These are phyloP conservation scores for Kluyveromyces dobzhanskii DNA, from an alignment of 805 yeast genomes.

Conservation along the genomic window DNA sequence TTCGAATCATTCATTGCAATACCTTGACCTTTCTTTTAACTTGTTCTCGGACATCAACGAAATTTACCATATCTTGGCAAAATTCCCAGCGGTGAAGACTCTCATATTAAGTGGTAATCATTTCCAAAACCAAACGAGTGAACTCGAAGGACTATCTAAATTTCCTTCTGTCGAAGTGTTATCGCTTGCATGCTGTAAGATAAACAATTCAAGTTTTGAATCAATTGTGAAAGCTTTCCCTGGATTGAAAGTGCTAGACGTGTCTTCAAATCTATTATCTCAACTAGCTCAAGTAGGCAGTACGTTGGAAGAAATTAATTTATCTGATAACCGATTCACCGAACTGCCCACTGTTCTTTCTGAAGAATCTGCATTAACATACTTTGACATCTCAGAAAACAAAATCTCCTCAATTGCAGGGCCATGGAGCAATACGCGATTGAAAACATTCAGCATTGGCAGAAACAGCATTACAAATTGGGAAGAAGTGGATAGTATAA, in stretches of 20 bases:
- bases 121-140: slow-evolving; percentile 18
- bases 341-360: not conserved
- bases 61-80: slow-evolving; percentile 31
- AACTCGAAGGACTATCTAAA: slow-evolving; percentile 1
- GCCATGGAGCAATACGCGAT: not conserved
- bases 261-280: slow-evolving; percentile 20
- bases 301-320: slow-evolving; percentile 12
- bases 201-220: slow-evolving; percentile 5
- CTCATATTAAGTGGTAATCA: slow-evolving; percentile 51
- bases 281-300: slow-evolving; percentile 7
- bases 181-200: slow-evolving; percentile 19
- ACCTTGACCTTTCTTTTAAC: slow-evolving; percentile 56
- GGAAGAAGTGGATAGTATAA: slow-evolving; percentile 40
- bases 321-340: slow-evolving; percentile 15
- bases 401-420: not conserved
- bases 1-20: slow-evolving; percentile 11
- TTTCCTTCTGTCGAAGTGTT: slow-evolving; percentile 12
- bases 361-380: not conserved
- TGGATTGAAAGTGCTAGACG: slow-evolving; percentile 21
- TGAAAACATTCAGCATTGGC: slow-evolving; percentile 41
- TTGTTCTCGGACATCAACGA: slow-evolving; percentile 36
- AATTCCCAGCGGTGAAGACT: slow-evolving; percentile 31
- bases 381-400: slow-evolving; percentile 1
- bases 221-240: slow-evolving; percentile 29
- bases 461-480: slow-evolving; percentile 41